Base-by-base conservation (phyloP, 352 stramenopile species). In the Globisporangium megalacanthum region DNA sequence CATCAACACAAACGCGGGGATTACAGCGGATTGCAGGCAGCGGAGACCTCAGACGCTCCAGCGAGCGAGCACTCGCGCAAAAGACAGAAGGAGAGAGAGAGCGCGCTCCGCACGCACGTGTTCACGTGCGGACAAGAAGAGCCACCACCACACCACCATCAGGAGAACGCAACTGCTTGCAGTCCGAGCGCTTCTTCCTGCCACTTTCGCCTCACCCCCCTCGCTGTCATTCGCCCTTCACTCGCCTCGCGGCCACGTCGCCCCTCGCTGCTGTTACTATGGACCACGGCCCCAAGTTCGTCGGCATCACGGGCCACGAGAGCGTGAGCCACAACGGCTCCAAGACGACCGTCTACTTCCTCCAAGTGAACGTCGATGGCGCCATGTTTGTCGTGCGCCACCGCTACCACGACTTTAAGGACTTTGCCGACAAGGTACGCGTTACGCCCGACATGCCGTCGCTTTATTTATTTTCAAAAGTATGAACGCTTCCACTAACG, bases 401-500 rank as follows among this genome's bases (percentile, higher is more conserved):
- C 59, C 84, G 84, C 33, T 94, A 94, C 69, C 84, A 94, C 65
- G 81, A 94, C 56, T 94, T 94, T 58, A 94, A 94, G 61, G 84
- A 94, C 61, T 88, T 94, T 46, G 72, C 89, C 72, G 84, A 94
- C 68, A 86, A 83, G 68, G 83, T 94, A 68, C 47, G 46, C 45
- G 7, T 53, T 47, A 10, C 14, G 31, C 29, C 29, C 25, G 25
- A 29, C 25, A 29, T 29, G 25, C 4, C 4, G 25, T 29, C 25
- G n/a, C n/a, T 15, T 44, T 45, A 35, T 25, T 52, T 53, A 25
- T 42, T 56, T 49, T 13, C 51, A 6, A 44, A 22, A 35, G 36
- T n/a, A 39, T 37, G 10, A 37, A 31, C 41, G n/a, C 5, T 31
- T 6, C 19, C 47, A 52, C 29, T 41, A 7, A 52, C 29, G 25